A percentile compares a stretch with the other conserved stretches of the same genome.
Conservation (phyloP, 2,329 filamentous ascomycete genomes). For the Emericellopsis atlantica region DNA sequence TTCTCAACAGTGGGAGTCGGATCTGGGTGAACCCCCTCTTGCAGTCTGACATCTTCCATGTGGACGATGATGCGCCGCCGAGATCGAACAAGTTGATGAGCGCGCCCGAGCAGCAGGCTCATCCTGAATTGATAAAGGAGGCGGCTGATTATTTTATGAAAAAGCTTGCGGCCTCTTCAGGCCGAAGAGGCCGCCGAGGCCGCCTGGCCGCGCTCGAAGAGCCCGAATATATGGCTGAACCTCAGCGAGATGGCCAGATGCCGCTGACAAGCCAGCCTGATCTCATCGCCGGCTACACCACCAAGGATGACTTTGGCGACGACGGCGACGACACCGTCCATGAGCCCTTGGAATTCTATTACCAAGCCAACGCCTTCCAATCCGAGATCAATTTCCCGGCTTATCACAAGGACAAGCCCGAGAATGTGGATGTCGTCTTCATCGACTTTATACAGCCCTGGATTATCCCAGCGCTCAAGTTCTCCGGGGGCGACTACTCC, state of each 20-base stretch:
- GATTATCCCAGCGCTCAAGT: slow-evolving; percentile 61
- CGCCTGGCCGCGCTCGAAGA: neutral
- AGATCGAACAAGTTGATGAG: slow-evolving; percentile 26
- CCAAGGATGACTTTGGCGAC: slow-evolving; percentile 65
- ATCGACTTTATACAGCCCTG: slow-evolving; percentile 83
- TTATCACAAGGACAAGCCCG: slow-evolving; percentile 35
- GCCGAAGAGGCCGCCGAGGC: no score
- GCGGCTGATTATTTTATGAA: no score
- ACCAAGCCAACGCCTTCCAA: slow-evolving; percentile 75
- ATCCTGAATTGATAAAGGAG: no score
- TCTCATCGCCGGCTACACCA: slow-evolving; percentile 68
- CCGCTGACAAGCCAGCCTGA: slow-evolving; percentile 23
- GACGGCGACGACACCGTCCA: slow-evolving; percentile 91
- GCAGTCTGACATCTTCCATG: slow-evolving; percentile 4
- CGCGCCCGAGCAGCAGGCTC: slow-evolving; percentile 29
- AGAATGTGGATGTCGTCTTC: slow-evolving; percentile 77
- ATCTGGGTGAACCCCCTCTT: slow-evolving; percentile 22
- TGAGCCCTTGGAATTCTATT: slow-evolving; percentile 58
- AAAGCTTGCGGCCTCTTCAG: no score
- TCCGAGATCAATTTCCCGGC: slow-evolving; percentile 48
- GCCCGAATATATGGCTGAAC: slow-evolving; percentile 8
- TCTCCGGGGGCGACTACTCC: slow-evolving; percentile 37
- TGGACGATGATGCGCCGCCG: no score
- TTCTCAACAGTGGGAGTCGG: slow-evolving; percentile 42
- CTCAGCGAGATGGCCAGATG: slow-evolving; percentile 11